These are phyloP conservation scores for Funneliformis caledonium DNA, from an alignment of 371 early-diverging fungal genomes.

Conservation along the genomic window DNA sequence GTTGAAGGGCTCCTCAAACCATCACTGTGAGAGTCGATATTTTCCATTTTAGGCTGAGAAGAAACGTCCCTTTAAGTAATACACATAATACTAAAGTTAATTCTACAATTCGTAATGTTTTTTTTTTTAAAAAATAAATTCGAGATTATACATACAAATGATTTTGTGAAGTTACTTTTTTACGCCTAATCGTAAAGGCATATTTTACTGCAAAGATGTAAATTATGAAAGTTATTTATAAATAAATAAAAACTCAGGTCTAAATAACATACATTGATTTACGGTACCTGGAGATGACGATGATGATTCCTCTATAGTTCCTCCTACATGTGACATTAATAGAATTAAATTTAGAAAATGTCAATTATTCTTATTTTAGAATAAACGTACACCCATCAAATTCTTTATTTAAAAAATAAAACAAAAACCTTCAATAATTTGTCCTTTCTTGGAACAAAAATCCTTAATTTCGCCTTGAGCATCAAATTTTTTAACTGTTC, in stretches of 20 bases:
- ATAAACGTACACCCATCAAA: not conserved
- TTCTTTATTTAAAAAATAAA: not conserved
- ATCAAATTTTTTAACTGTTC: conserved; percentile 1
- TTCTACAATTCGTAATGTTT: not conserved
- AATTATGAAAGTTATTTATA: not conserved
- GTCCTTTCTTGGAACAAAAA: conserved; percentile 18
- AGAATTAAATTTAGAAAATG: not conserved
- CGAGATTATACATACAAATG: not conserved
- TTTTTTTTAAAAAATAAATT: not conserved
- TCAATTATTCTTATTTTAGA: not conserved
- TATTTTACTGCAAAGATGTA: not conserved
- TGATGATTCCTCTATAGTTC: not conserved
- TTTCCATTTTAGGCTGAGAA: not conserved
- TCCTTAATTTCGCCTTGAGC: not conserved
- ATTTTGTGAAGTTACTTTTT: not conserved
- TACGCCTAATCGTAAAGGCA: not conserved
- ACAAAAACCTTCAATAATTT: not conserved
- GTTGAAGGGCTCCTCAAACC: not conserved
- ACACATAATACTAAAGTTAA: not conserved
- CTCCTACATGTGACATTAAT: not conserved
- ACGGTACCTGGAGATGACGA: not conserved
- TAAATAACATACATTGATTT: not conserved
- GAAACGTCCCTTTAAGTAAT: not conserved
- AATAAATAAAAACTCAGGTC: no score
- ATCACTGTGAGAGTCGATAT: not conserved